Base-by-base conservation (phyloP, 2,329 filamentous ascomycete genomes). In the Bertia moriformis region DNA sequence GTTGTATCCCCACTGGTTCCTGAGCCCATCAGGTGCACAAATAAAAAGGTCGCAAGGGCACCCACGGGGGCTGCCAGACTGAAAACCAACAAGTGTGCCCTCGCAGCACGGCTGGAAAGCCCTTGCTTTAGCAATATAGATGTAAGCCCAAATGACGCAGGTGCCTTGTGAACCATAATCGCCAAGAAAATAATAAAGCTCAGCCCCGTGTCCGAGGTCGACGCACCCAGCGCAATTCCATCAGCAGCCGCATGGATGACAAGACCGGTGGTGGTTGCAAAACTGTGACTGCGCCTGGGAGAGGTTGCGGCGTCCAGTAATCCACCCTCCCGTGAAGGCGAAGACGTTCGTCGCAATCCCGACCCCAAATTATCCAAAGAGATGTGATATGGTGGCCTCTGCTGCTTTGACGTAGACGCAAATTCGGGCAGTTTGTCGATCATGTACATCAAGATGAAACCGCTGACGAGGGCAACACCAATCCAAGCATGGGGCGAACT, bases 201-300 rank as follows among this genome's bases (percentile, higher is more conserved):
- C 32, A 35, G 15, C 10, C 32, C 32, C 10, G 15, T 35, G 17
- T 35, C 32, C 12, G 32, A 35, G 32, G 10, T 35, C 12, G 32
- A 35, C 7, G 32, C 32, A 35, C 32, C 32, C 32, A 35, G 15
- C 7, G 32, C 32, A 35, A 35, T 35, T 13, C 32, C 32, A 15
- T 35, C 32, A 17, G 32, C 32, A 10, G 32, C 32, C 32, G 32
- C 32, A 35, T 35, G 32, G 32, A 35, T 35, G 10, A 35, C 32
- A 7, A 35, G 32, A 7, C 32, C 32, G 10, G 32, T 35, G 15
- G 32, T 35, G 10, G 32, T 35, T 7, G 32, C 32, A 35, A 35
- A 35, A 15, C 32, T 35, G 15, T 35, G 32, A 7, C 32, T 17
- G 12, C 32, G 32, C 12, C 32, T 10, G 17, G 32, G 17, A 15